Evolutionary conservation across 2,329 filamentous ascomycete genomes (phyloP), one percentile per base, ranked within the genome.

Genomic region (Botrytis sinoallii): DNA sequence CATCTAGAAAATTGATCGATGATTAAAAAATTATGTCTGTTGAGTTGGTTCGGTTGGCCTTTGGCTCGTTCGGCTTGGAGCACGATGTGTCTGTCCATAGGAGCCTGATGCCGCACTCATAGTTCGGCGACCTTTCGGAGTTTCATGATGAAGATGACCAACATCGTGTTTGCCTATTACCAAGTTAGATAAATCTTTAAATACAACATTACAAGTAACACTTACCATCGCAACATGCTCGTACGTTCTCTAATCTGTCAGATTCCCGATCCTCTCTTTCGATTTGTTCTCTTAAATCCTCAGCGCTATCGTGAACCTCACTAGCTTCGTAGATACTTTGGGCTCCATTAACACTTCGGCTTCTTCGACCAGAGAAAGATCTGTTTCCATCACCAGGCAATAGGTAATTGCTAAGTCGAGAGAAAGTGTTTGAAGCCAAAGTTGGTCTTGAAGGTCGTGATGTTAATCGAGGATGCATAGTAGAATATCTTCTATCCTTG

Each of bases 151-250:
- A 69, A 92, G 81, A 72, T 86, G 89, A 72, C 89, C 87, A 67
- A 94, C 92, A 81, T 94, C 91, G 79, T 94, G 92, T 84, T 92
- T 93, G 77, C 91, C 90, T 92, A 73, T 55, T 18, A 70, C 42
- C n/a, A 60, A 22, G 69, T 80, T 77, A 82, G 79, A 66, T 55
- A 5, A 46, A 44, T 14, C 29, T 29, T 40, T 20, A 10, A 46
- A 42, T 20, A 29, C n/a, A 40, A 9, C 57, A 29, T 18, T 63
- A 42, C 38, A 70, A 20, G 38, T 48, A 25, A n/a, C 35, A 85
- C 91, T 88, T 87, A 95, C 95, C 96, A 88, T 98, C 96, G 83
- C 96, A 99, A 85, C 96, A 99, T 74, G 95, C 95, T 81, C 96
- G 88, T 77, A 99, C 96, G 82, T 99, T 98, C 86, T 98, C 95